Evolutionary conservation across 2,329 filamentous ascomycete species (phyloP).

Genomic region (Teratosphaeria nubilosa): DNA sequence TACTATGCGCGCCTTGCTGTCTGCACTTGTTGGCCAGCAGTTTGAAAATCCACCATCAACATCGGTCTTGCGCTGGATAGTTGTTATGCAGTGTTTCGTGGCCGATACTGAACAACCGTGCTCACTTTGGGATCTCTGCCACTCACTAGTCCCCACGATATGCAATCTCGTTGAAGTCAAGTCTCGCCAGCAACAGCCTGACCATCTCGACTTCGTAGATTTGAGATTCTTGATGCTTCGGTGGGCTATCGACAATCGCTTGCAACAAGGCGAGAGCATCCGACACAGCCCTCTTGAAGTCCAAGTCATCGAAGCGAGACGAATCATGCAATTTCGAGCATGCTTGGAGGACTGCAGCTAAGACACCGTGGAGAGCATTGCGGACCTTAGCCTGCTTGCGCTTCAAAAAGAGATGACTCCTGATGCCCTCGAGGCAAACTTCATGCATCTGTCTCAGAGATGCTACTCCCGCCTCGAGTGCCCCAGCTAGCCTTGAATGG

Average conservation of each 20-base stretch:
- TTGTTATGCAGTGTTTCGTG: no score
- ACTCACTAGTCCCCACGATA: background rate
- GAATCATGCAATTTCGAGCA: constrained; percentile 3
- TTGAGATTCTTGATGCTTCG: constrained; percentile 3
- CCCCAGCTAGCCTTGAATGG: no score
- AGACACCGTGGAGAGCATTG: constrained; percentile 15
- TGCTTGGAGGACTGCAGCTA: constrained; percentile 15
- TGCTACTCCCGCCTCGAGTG: background rate
- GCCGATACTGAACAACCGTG: no score
- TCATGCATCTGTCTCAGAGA: constrained; percentile 18
- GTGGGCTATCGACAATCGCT: constrained; percentile 8
- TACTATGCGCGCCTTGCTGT: background rate
- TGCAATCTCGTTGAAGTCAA: constrained; percentile 11
- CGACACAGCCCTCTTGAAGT: constrained; percentile 5
- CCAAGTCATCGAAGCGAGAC: background rate
- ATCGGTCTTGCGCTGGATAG: no score
- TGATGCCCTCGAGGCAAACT: constrained; percentile 19
- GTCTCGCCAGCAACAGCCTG: constrained; percentile 9
- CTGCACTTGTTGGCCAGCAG: background rate
- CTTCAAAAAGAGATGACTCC: constrained; percentile 22
- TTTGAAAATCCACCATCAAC: background rate
- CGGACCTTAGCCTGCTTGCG: constrained; percentile 18
- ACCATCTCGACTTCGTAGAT: constrained; percentile 11
- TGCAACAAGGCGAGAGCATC: constrained; percentile 7
- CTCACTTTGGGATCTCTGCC: background rate